These are phyloP conservation scores for Cucurbita argyrosperma DNA, from an alignment of 306 rosid species.

Conservation along the genomic window DNA sequence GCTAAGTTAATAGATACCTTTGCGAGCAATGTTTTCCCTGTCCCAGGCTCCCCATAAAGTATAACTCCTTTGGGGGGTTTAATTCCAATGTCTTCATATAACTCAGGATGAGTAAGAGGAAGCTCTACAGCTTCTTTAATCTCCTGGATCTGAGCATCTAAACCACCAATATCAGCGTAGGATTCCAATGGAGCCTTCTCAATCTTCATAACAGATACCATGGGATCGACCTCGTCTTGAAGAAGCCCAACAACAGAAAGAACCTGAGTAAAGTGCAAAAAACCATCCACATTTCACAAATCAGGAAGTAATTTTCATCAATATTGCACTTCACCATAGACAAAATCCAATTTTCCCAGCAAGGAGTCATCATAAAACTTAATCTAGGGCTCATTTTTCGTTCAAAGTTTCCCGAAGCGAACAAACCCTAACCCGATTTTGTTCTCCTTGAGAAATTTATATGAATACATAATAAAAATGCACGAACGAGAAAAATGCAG, in stretches of 20 bases:
- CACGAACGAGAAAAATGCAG: not conserved
- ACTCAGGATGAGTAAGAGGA: conserved; percentile 92
- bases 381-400: not conserved
- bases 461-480: not conserved
- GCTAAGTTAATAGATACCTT: conserved; percentile 32
- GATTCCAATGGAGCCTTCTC: conserved; percentile 98
- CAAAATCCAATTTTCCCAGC: not conserved
- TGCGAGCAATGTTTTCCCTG: conserved; percentile 91
- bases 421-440: not conserved
- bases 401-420: not conserved
- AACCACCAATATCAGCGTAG: conserved; percentile 96
- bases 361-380: not conserved
- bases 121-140: conserved; percentile 98
- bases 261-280: conserved; percentile 27
- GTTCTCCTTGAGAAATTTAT: not conserved
- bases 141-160: conserved; percentile 98
- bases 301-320: not conserved
- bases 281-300: not conserved
- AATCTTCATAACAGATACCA: conserved; percentile 81
- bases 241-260: conserved; percentile 98
- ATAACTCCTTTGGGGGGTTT: conserved; percentile 97
- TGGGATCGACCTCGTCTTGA: conserved; percentile 97
- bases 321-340: not conserved
- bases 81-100: conserved; percentile 94
- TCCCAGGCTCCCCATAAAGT: conserved; percentile 93